phyloP scores from a whole-genome alignment of 768 basidiomycete species.

The Scleroderma citrinum region DNA sequence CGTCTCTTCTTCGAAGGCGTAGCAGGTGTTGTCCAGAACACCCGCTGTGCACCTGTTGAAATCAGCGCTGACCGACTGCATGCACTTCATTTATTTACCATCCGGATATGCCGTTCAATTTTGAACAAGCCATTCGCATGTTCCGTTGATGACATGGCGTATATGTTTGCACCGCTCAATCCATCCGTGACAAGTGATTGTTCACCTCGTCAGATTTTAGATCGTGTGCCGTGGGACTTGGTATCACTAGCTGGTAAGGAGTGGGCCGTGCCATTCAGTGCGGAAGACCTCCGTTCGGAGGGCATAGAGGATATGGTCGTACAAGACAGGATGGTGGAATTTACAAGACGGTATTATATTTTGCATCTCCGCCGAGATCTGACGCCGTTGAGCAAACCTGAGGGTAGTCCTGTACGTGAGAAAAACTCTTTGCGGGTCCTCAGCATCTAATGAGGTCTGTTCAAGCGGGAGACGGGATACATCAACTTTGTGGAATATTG shows the following conservation, averaged over 20 bases:
- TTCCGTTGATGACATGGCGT: conserved; percentile 47
- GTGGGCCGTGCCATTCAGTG: conserved; percentile 46
- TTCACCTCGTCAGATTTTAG: conserved; percentile 20
- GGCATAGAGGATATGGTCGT: conserved; percentile 60
- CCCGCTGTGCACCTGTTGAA: conserved; percentile 43
- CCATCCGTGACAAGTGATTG: conserved; percentile 18
- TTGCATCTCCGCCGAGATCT: conserved; percentile 56
- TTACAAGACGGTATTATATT: conserved; percentile 63
- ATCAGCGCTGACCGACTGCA: conserved; percentile 42
- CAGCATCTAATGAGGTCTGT: conserved; percentile 1
- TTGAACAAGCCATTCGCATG: conserved; percentile 67
- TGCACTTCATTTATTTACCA: conserved; percentile 54
- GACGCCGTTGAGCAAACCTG: conserved; percentile 65
- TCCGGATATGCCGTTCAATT: conserved; percentile 54
- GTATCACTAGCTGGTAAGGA: conserved; percentile 46
- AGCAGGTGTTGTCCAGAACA: conserved; percentile 37
- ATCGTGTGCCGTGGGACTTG: conserved; percentile 58
- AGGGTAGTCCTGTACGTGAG: conserved; percentile 53
- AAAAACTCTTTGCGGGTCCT: not conserved
- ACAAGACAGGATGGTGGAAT: conserved; percentile 73
- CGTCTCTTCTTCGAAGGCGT: conserved; percentile 53
- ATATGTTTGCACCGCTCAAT: conserved; percentile 61
- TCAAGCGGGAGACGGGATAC: conserved; percentile 57
- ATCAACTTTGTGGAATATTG: conserved; percentile 62
- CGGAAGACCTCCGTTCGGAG: conserved; percentile 27